Percentiles rank a stretch among this genome's conserved stretches.
Conservation (phyloP, 768 basidiomycete genomes). For the Calocera viscosa region DNA sequence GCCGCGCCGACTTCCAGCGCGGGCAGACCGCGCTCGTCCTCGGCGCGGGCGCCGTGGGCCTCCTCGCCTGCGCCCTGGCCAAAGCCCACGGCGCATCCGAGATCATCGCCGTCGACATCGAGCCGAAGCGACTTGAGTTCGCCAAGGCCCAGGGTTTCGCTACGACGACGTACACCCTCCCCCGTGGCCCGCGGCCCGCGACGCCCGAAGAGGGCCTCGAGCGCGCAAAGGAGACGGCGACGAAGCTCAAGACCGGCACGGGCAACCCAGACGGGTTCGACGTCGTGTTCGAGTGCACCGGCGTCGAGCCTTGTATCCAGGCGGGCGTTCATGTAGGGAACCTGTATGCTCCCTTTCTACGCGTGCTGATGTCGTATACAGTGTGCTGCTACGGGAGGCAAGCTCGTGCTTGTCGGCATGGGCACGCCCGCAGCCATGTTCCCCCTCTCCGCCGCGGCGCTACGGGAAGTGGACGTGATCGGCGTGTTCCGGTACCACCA, state of each 20-base stretch:
- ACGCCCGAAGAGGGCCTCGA: slow-evolving; percentile 13
- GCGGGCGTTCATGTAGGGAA: slow-evolving; percentile 73
- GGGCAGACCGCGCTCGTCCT: slow-evolving; percentile 74
- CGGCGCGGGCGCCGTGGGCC: slow-evolving; percentile 86
- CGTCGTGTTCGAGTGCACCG: slow-evolving; percentile 89
- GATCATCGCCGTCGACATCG: slow-evolving; percentile 77
- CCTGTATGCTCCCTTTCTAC: slow-evolving; percentile 15
- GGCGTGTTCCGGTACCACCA: slow-evolving; percentile 61
- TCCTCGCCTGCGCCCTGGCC: slow-evolving; percentile 75
- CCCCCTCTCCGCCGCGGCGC: slow-evolving; percentile 70
- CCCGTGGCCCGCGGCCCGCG: slow-evolving; percentile 29
- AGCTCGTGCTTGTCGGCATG: slow-evolving; percentile 93
- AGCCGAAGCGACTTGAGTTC: slow-evolving; percentile 65
- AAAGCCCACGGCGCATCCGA: slow-evolving; percentile 48
- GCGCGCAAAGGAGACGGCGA: slow-evolving; percentile 32
- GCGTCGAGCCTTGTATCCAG: slow-evolving; percentile 83
- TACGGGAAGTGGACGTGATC: slow-evolving; percentile 83
- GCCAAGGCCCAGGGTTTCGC: slow-evolving; percentile 66
- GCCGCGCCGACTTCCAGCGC: slow-evolving; percentile 32
- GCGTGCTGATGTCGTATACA: slow-evolving; percentile 25
- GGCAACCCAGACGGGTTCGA: slow-evolving; percentile 73
- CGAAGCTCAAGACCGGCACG: slow-evolving; percentile 38
- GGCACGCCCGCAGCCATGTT: slow-evolving; percentile 69
- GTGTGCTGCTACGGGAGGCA: slow-evolving; percentile 75
- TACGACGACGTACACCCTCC: slow-evolving; percentile 54